Conservation (phyloP, 2,329 filamentous ascomycete genomes). For the Pezizomycotina sp. region DNA sequence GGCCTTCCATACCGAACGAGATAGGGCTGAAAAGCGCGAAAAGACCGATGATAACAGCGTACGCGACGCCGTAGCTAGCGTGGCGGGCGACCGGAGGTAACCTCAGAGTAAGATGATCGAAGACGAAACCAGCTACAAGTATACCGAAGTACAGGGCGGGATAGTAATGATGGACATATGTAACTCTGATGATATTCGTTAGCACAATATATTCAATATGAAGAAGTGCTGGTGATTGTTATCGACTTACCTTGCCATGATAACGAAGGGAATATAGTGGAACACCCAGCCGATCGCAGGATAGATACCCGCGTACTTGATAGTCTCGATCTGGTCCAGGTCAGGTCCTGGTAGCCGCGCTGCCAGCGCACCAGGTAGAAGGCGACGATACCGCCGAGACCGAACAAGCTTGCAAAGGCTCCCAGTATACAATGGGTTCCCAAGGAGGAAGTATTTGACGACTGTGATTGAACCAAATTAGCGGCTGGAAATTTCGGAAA, state of each 20-base stretch:
- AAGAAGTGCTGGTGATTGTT: not conserved
- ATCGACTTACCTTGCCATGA: conserved; percentile 59
- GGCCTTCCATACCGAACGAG: conserved; percentile 87
- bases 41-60: conserved; percentile 56
- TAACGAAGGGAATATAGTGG: conserved; percentile 86
- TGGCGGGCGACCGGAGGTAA: conserved; percentile 39
- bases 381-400: conserved; percentile 53
- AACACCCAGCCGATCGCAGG: conserved; percentile 87
- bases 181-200: conserved; percentile 47
- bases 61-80: conserved; percentile 56
- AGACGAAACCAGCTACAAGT: conserved; percentile 66
- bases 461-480: too few relatives aligned
- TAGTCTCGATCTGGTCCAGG: conserved; percentile 67
- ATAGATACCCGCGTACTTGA: conserved; percentile 86
- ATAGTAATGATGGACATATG: conserved; percentile 98
- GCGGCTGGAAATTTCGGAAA: too few relatives aligned
- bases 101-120: conserved; percentile 45
- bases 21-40: conserved; percentile 87
- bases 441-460: conserved; percentile 9
- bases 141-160: conserved; percentile 97
- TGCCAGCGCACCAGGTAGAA: conserved; percentile 95
- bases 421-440: conserved; percentile 88
- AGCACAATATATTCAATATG: conserved; percentile 1
- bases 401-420: conserved; percentile 59
- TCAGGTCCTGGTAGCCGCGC: conserved; percentile 75